Base-by-base conservation (phyloP, 2,329 filamentous ascomycete species). In the Tympanopsis confertula region DNA sequence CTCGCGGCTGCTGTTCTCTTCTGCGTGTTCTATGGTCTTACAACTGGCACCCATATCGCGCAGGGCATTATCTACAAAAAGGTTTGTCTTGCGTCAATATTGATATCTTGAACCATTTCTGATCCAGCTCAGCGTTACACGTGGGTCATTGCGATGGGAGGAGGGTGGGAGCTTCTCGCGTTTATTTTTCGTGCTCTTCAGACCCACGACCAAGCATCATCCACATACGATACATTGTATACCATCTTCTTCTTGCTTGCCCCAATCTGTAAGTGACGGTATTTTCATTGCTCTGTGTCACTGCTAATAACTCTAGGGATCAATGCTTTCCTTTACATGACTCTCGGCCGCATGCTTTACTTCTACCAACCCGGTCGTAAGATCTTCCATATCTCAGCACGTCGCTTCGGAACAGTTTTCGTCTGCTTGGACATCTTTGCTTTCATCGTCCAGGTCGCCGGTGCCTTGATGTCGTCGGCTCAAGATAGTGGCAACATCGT, bases 261-360 rank as follows among this genome's bases (percentile, higher is more conserved):
- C n/a, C n/a, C n/a, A n/a, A n/a, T n/a, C n/a, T n/a, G n/a, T n/a
- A n/a, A n/a, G n/a, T n/a, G n/a, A n/a, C n/a, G n/a, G n/a, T n/a
- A n/a, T n/a, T n/a, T n/a, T n/a, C n/a, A n/a, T n/a, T n/a, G n/a
- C n/a, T n/a, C n/a, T n/a, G n/a, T n/a, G n/a, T n/a, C n/a, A n/a
- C n/a, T n/a, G n/a, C n/a, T n/a, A n/a, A n/a, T n/a, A 28, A 10
- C 24, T 28, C 20, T 19, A 59, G 56, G 56, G 56, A 51, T 68
- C n/a, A 68, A 67, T 41, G 63, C 63, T 2, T 68, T 62, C 41
- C 56, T 57, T 19, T 67, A 66, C 48, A 65, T 68, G 59, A 51
- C 60, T 3, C 51, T 68, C 13, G 63, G 56, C 3, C 56, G 63
- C 2, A 64, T 68, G 59, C 56, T 66, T 18, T 48, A 66, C 46